Conservation (phyloP, 2,329 filamentous ascomycete species). For the Pseudogymnoascus sp. region DNA sequence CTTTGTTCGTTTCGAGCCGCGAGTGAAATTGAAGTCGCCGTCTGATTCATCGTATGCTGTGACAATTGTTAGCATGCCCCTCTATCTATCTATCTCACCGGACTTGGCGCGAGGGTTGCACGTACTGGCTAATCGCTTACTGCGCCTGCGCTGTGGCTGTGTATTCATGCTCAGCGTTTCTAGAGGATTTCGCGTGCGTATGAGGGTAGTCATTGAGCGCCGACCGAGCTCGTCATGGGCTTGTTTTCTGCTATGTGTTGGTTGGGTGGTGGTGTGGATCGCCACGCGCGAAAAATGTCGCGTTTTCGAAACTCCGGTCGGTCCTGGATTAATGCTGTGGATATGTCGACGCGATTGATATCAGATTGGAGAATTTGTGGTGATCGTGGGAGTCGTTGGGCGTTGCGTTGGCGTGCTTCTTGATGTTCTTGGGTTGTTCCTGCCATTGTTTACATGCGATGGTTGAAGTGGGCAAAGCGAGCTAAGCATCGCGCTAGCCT, state of each 20-base stretch:
- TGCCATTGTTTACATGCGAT: slow-evolving; percentile 4
- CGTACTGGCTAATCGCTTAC: slow-evolving; percentile 57
- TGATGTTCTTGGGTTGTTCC: slow-evolving; percentile 7
- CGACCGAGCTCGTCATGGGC: slow-evolving; percentile 6
- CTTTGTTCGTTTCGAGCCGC: slow-evolving; percentile 58
- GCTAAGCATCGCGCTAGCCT: not conserved
- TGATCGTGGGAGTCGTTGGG: not conserved
- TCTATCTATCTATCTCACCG: not conserved
- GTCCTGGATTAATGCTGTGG: not conserved
- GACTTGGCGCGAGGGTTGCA: slow-evolving; percentile 17
- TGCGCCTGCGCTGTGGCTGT: slow-evolving; percentile 49
- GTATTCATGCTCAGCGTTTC: slow-evolving; percentile 60
- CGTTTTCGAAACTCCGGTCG: not conserved
- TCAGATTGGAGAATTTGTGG: not conserved
- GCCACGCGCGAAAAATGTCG: slow-evolving; percentile 1
- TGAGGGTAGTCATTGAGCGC: slow-evolving; percentile 59
- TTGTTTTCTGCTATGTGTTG: not conserved
- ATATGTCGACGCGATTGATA: not conserved
- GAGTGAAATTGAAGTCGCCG: slow-evolving; percentile 68
- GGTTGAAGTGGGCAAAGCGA: not conserved
- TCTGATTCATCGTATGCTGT: slow-evolving; percentile 61
- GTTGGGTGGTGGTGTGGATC: not conserved
- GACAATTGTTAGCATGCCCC: slow-evolving; percentile 11
- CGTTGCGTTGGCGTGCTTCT: slow-evolving; percentile 3
- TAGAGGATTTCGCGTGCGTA: slow-evolving; percentile 55